Evolutionary conservation across 106 monocot genomes (phyloP), one percentile per base, ranked within the genome.

Genomic region (Cymbidium sinense): DNA sequence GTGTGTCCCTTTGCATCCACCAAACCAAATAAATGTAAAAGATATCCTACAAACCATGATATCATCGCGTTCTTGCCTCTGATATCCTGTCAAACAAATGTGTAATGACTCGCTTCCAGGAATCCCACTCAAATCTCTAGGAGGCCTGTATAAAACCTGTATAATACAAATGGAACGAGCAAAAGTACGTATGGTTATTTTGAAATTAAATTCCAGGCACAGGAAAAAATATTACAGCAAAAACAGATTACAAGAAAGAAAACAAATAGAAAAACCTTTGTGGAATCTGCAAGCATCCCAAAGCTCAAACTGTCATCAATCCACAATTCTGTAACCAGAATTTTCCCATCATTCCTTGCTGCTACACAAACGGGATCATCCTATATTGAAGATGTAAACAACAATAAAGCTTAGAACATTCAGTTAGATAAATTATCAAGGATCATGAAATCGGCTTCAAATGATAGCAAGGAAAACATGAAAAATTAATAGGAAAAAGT

Each of bases 21-120:
- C 21, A 37, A 71, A 39, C 37, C 21, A 44, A 35, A 74, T 44
- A 4, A 44, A 18, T 0, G 70, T 21, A 72, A 64, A 12, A 21
- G 41, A 78, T 30, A 64, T 31, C 34, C 0, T 27, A 3, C n/a
- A 76, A 90, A 99, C 98, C 98, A 95, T 99, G 25, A 99, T 92
- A 80, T 92, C 92, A 62, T 99, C 92, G 54, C 98, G 94, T 50
- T 95, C 92, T 83, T 81, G 84, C 79, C 87, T 90, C 72, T 99
- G 94, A 82, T 95, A 99, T 55, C 98, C 98, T 3, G 98, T 99
- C 81, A 99, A 87, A 84, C 98, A 99, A 75, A 99, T 87, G 55
- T 61, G 47, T 21, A 99, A 70, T 7, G 77, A 81, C 52, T 89
- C 81, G 77, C 90, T 80, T 4, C 95, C 98, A 25, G 94, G 92